Evolutionary conservation across 805 yeast genomes (phyloP).

Genomic region (Candida adriatica): DNA sequence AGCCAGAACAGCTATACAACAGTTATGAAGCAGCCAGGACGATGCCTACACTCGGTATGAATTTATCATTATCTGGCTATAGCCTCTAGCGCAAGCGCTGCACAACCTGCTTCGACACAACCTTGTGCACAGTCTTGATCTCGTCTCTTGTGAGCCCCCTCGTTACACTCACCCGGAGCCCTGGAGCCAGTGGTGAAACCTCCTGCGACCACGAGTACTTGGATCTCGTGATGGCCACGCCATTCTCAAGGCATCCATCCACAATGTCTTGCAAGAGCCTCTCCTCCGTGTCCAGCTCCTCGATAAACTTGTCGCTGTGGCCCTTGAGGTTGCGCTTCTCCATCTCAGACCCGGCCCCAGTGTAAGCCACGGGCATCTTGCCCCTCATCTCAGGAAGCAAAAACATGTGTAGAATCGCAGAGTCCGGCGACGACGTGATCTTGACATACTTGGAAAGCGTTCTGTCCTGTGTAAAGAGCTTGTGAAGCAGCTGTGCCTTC

Average conservation of each 20-base stretch:
- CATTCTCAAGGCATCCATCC: slow-evolving; percentile 43
- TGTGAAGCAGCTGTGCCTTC: slow-evolving; percentile 34
- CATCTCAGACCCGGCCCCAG: slow-evolving; percentile 24
- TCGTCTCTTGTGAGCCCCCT: slow-evolving; percentile 40
- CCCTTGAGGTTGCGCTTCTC: slow-evolving; percentile 26
- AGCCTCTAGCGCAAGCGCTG: too few relatives aligned
- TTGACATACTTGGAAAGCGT: slow-evolving; percentile 33
- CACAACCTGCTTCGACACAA: slow-evolving; percentile 23
- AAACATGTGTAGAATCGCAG: slow-evolving; percentile 67
- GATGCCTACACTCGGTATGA: too few relatives aligned
- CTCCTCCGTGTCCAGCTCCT: slow-evolving; percentile 40
- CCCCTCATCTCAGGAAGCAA: slow-evolving; percentile 42
- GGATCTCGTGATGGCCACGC: slow-evolving; percentile 59
- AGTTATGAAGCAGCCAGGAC: too few relatives aligned
- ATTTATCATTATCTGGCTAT: too few relatives aligned
- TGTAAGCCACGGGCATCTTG: slow-evolving; percentile 34
- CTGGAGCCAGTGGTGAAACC: slow-evolving; percentile 59
- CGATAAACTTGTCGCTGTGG: slow-evolving; percentile 26
- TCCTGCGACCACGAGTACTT: slow-evolving; percentile 67
- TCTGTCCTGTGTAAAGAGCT: slow-evolving; percentile 33
- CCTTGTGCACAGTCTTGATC: slow-evolving; percentile 33
- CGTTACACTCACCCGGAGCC: slow-evolving; percentile 45
- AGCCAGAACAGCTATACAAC: too few relatives aligned
- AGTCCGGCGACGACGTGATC: slow-evolving; percentile 48
- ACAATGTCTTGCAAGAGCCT: slow-evolving; percentile 61